Evolutionary conservation across 805 yeast genomes (phyloP).

Genomic region (Dipodascopsis tothii): DNA sequence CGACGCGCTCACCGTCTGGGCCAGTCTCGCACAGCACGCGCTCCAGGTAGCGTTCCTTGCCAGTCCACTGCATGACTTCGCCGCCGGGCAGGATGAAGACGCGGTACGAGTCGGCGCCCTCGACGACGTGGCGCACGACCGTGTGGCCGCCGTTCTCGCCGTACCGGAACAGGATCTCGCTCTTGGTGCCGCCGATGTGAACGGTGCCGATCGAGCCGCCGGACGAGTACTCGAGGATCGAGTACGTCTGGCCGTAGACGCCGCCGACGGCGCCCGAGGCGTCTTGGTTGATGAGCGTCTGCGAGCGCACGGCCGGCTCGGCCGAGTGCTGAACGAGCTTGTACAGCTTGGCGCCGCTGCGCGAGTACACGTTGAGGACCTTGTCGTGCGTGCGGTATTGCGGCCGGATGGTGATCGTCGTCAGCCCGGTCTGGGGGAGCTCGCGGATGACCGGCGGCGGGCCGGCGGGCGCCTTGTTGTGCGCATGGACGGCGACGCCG

Average conservation of each 20-base stretch:
- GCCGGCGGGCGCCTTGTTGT: neutral
- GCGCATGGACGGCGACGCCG: constrained; percentile 4
- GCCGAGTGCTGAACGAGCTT: constrained; percentile 6
- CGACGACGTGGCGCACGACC: constrained; percentile 50
- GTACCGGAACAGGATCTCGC: constrained; percentile 7
- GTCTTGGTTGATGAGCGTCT: too few species aligned
- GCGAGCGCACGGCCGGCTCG: neutral
- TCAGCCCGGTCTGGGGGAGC: constrained; percentile 16
- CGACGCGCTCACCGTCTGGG: constrained; percentile 39
- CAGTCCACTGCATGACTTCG: constrained; percentile 57
- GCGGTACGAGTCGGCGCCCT: constrained; percentile 54
- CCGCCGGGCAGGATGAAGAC: constrained; percentile 57
- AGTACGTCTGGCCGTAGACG: neutral
- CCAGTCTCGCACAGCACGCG: constrained; percentile 50
- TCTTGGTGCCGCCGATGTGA: constrained; percentile 6
- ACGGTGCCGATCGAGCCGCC: constrained; percentile 5
- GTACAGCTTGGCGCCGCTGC: constrained; percentile 10
- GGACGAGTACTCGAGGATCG: neutral
- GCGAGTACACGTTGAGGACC: constrained; percentile 9
- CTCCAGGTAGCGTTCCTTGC: constrained; percentile 51
- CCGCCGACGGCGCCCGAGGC: too few species aligned
- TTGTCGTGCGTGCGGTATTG: constrained; percentile 14
- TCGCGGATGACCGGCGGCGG: constrained; percentile 13
- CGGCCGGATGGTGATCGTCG: constrained; percentile 17
- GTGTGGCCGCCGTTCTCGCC: constrained; percentile 48